These are phyloP conservation scores for Limonomyces culmigenus DNA, from an alignment of 1,284 basidiomycete species.

Conservation along the genomic window DNA sequence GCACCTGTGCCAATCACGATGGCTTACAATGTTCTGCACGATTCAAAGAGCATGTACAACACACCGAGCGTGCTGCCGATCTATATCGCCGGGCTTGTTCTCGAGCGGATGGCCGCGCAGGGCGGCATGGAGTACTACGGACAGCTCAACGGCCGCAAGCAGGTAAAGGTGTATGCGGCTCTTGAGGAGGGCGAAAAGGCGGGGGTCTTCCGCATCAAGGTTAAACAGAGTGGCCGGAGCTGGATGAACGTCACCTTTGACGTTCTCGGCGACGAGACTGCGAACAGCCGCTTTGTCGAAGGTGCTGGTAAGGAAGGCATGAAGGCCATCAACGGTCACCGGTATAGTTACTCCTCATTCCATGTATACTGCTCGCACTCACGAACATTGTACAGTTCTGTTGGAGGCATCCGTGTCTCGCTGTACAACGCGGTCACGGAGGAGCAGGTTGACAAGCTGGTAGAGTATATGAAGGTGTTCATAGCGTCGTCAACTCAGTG, in stretches of 20 bases:
- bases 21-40: conserved; percentile 76
- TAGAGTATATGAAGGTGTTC: conserved; percentile 47
- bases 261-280: conserved; percentile 40
- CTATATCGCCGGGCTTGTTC: conserved; percentile 82
- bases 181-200: conserved; percentile 55
- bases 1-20: conserved; percentile 66
- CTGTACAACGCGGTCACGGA: conserved; percentile 92
- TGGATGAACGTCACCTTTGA: conserved; percentile 93
- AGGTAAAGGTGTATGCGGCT: conserved; percentile 54
- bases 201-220: conserved; percentile 53
- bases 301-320: conserved; percentile 68
- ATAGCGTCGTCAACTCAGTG: too few relatives aligned
- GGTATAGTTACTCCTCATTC: conserved; percentile 33
- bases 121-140: conserved; percentile 66
- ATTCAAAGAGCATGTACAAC: conserved; percentile 80
- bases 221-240: conserved; percentile 58
- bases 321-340: conserved; percentile 81
- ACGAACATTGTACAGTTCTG: conserved; percentile 9
- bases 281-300: conserved; percentile 56
- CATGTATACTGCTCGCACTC: conserved; percentile 6
- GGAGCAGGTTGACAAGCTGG: conserved; percentile 48
- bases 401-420: conserved; percentile 71
- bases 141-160: conserved; percentile 54
- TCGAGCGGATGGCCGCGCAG: conserved; percentile 48
- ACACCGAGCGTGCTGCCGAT: conserved; percentile 90